Base-by-base conservation (phyloP, 2,329 filamentous ascomycete species). In the Cadophora sp. region DNA sequence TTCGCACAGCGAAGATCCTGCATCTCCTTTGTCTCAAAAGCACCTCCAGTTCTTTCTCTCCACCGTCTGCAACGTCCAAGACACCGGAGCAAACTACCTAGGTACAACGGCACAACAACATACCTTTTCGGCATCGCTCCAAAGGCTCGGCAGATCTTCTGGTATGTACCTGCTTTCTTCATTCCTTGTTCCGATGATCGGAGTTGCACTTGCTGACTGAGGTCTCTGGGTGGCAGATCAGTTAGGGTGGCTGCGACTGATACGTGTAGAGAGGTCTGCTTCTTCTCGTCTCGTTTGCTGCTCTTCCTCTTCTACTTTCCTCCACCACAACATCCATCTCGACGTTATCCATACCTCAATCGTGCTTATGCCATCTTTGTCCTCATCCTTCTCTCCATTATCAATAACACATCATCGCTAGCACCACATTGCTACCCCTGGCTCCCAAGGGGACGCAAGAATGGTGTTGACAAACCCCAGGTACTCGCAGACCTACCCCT, bases 311-410 rank as follows among this genome's bases (percentile, higher is more conserved):
- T 58, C 53, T n/a, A 2, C 33, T 5, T 22, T 39, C 20, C 33
- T 39, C 27, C 13, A 11, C 41, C 27, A 30, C 27, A 30, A 30
- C 27, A 18, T 20, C 20, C 7, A 39, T 16, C 33, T 3, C 53
- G 1, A 20, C 53, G 24, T 41, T 22, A 39, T 58, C 53, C 36
- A 30, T 16, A 39, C 14, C 4, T 7, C 9, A 43, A 43, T 43
- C 13, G 41, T 45, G 3, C 6, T 20, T 18, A 18, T 6, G 16
- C 18, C 55, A 59, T 59, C n/a, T 30, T 59, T n/a, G 30, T 30
- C 39, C 1, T 14, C 27, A 45, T 16, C 20, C n/a, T 16, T 20
- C 47, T 59, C 56, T 5, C 90, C 22, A 51, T 24, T 5, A 24
- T 27, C 48, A 51, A 27, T 24, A 24, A 16, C 48, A 51, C 3